Conservation (phyloP, 768 basidiomycete genomes). For the Mycena leptocephala region DNA sequence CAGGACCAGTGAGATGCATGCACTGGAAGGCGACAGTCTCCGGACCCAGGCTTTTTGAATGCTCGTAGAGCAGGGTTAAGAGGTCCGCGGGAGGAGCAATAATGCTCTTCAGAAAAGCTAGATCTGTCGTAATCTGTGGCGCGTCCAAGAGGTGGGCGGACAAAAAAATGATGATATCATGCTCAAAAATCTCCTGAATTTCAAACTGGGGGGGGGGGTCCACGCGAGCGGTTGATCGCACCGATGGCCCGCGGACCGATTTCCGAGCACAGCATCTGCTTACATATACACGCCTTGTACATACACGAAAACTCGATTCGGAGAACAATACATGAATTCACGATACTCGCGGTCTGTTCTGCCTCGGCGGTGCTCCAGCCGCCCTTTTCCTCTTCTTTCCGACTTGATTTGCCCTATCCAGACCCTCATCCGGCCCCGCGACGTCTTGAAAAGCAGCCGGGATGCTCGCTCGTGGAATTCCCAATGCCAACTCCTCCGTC, state of each 20-base stretch:
- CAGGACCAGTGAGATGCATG: no score
- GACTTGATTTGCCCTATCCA: not conserved
- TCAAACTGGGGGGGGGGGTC: not conserved
- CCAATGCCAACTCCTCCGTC: constrained; percentile 5
- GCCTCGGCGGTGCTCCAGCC: not conserved
- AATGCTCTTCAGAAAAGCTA: no score
- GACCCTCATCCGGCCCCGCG: not conserved
- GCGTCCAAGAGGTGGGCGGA: no score
- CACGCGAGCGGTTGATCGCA: no score
- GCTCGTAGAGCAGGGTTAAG: no score
- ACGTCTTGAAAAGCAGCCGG: constrained; percentile 4
- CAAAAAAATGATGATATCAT: constrained; percentile 18
- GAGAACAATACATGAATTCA: not conserved
- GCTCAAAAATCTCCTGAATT: not conserved
- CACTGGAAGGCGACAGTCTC: no score
- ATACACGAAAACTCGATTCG: not conserved
- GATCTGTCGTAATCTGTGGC: not conserved
- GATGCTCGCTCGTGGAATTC: not conserved
- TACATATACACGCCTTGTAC: no score
- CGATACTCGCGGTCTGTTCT: not conserved
- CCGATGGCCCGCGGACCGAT: constrained; percentile 6
- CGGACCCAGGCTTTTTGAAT: no score
- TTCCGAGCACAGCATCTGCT: not conserved
- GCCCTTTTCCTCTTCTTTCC: not conserved
- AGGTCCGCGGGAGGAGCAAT: no score